A percentile compares a stretch with the other conserved stretches of the same genome.
phyloP scores from a whole-genome alignment of 208 protist genomes.

The Leishmania gerbilli region DNA sequence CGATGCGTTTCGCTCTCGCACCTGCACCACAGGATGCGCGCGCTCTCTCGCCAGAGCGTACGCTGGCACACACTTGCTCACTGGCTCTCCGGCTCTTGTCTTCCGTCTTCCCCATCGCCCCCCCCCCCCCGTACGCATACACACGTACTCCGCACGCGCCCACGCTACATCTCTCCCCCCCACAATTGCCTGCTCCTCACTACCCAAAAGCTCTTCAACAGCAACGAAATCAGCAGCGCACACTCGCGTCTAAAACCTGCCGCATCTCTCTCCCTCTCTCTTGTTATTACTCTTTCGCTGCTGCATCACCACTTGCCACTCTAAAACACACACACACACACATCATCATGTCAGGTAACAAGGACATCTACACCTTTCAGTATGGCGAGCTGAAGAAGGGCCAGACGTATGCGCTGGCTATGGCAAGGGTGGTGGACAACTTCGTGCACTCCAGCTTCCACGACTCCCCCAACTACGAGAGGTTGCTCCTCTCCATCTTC shows the following conservation, averaged over 20 bases:
- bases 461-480: conserved; percentile 58
- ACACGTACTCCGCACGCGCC: not conserved
- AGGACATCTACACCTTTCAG: conserved; percentile 79
- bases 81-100: not conserved
- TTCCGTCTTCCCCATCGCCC: not conserved
- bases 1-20: not conserved
- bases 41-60: not conserved
- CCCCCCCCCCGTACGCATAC: not conserved
- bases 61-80: not conserved
- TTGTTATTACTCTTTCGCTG: not conserved
- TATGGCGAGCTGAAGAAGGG: conserved; percentile 68
- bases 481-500: conserved; percentile 52
- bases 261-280: not conserved
- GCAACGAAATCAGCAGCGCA: not conserved
- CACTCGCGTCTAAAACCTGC: conserved; percentile 3
- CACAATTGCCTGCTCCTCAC: not conserved
- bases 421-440: conserved; percentile 60
- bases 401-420: conserved; percentile 50
- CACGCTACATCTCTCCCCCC: not conserved
- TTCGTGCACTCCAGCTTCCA: conserved; percentile 63
- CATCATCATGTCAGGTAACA: conserved; percentile 31
- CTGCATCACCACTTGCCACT: not conserved
- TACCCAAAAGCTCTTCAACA: not conserved
- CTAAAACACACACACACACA: not conserved
- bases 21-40: not conserved